Evolutionary conservation across 805 yeast genomes (phyloP).

Genomic region (Zygosaccharomyces siamensis): DNA sequence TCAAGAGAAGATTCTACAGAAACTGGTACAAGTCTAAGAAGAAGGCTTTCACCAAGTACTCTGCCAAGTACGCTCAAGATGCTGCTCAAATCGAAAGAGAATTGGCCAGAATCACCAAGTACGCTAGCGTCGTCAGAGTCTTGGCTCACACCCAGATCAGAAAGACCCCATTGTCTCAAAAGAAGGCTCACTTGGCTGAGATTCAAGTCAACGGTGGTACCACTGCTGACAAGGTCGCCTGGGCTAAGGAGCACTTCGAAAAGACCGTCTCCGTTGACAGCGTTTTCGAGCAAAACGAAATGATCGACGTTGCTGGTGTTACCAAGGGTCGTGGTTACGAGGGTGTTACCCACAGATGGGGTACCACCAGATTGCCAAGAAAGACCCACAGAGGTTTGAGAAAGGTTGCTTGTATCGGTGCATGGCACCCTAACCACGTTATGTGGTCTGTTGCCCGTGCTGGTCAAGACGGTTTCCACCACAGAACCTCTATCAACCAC

Average conservation of each 20-base stretch:
- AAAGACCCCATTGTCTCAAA: conserved; percentile 98
- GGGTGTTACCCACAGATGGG: conserved; percentile 99
- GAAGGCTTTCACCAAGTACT: conserved; percentile 99
- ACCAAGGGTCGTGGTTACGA: conserved; percentile 99
- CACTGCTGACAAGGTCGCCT: conserved; percentile 91
- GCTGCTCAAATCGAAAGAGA: conserved; percentile 88
- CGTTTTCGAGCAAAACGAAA: conserved; percentile 98
- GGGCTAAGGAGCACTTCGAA: conserved; percentile 99
- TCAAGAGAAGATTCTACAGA: conserved; percentile 99
- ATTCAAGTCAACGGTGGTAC: conserved; percentile 99
- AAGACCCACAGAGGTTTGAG: conserved; percentile 99
- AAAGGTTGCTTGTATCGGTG: conserved; percentile 99
- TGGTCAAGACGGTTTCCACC: conserved; percentile 99
- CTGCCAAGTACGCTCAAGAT: conserved; percentile 93
- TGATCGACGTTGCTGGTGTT: conserved; percentile 97
- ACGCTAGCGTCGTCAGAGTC: conserved; percentile 98
- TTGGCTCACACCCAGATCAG: conserved; percentile 99
- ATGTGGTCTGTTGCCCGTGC: conserved; percentile 99
- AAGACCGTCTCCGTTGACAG: conserved; percentile 94
- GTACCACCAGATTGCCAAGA: conserved; percentile 99
- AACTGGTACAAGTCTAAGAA: conserved; percentile 99
- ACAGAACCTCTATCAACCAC: conserved; percentile 99
- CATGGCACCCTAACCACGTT: conserved; percentile 99
- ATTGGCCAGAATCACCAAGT: conserved; percentile 97
- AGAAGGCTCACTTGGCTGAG: conserved; percentile 99